These are phyloP conservation scores for Ceratobasidium sp. DNA, from an alignment of 1,284 basidiomycete genomes.

Conservation along the genomic window DNA sequence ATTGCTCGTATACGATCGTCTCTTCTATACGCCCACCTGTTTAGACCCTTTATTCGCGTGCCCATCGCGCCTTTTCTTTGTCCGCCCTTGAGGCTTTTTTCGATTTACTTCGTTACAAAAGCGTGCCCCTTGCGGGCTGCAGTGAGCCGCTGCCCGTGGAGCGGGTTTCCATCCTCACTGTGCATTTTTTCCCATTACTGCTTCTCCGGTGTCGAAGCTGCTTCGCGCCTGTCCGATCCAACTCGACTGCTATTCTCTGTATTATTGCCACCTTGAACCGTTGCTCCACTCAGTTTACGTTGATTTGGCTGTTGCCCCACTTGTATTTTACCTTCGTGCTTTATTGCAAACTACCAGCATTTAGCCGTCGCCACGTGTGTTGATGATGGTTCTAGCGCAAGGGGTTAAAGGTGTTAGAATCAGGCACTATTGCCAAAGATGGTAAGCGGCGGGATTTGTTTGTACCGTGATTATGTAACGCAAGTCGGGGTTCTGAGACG, in stretches of 20 bases:
- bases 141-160: conserved; percentile 38
- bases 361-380: conserved; percentile 22
- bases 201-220: neutral
- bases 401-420: neutral
- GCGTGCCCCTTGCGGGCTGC: conserved; percentile 39
- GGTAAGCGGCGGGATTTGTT: conserved; percentile 29
- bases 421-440: neutral
- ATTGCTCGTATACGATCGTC: conserved; percentile 35
- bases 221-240: conserved; percentile 36
- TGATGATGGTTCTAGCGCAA: neutral
- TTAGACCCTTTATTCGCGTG: conserved; percentile 41
- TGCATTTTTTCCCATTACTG: conserved; percentile 4
- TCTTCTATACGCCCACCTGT: conserved; percentile 11
- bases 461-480: conserved; percentile 7
- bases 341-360: conserved; percentile 18
- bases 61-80: conserved; percentile 24
- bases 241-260: conserved; percentile 44
- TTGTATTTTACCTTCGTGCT: conserved; percentile 44
- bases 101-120: conserved; percentile 39
- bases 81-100: conserved; percentile 30
- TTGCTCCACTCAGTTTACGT: conserved; percentile 13
- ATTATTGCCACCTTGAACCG: conserved; percentile 36
- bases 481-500: neutral
- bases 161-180: conserved; percentile 37
- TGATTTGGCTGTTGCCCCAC: neutral